phyloP scores from a whole-genome alignment of 352 stramenopile species.

The Globisporangium abappressorium region DNA sequence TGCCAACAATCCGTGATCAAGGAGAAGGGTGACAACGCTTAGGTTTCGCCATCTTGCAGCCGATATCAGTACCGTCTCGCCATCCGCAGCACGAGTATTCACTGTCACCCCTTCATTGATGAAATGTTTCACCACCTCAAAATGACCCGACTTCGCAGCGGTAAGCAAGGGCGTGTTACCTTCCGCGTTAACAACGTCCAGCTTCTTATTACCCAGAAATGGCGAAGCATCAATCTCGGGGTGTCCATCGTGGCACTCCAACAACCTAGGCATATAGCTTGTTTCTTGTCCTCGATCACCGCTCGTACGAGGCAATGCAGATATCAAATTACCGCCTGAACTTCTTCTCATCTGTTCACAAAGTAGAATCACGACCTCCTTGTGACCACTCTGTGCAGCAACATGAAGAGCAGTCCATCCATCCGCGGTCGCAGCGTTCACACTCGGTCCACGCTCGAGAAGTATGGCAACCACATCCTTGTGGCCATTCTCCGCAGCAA shows the following conservation, averaged over 20 bases:
- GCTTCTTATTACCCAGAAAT: too few species aligned
- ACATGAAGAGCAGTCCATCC: neutral
- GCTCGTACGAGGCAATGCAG: too few species aligned
- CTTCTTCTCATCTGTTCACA: too few species aligned
- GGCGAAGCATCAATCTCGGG: too few species aligned
- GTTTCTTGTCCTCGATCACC: too few species aligned
- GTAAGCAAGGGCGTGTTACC: too few species aligned
- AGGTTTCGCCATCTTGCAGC: neutral
- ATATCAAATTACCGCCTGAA: too few species aligned
- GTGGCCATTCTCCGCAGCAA: neutral
- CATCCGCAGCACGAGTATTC: neutral
- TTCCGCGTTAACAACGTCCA: too few species aligned
- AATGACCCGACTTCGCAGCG: neutral
- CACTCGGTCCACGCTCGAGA: neutral
- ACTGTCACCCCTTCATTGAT: neutral
- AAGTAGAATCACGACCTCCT: neutral
- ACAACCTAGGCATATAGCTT: too few species aligned
- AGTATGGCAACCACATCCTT: neutral
- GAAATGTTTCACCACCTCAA: neutral
- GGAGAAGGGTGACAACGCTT: neutral
- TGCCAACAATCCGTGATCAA: neutral
- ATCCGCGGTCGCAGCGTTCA: neutral
- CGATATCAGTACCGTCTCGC: neutral
- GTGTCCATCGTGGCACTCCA: too few species aligned
- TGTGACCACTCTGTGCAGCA: neutral